Percentiles rank a stretch among this genome's conserved stretches.
Evolutionary conservation across 495 filamentous ascomycete species (phyloP).

Genomic region (Penicillium bialowiezense): DNA sequence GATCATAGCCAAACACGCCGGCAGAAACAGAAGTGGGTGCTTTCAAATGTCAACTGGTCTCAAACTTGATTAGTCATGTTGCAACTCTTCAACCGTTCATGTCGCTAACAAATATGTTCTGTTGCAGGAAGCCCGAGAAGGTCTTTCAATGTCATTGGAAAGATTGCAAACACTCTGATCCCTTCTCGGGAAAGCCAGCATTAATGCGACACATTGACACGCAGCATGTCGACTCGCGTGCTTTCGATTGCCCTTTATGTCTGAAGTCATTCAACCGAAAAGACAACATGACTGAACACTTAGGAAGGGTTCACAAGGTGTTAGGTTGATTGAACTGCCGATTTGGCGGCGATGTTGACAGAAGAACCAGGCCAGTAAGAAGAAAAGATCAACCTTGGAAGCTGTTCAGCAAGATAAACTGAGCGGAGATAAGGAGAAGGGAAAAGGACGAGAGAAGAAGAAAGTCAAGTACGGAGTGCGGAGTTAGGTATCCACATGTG

Average conservation of each 20-base stretch:
- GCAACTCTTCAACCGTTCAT: background rate
- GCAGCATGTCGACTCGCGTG: conserved; percentile 1
- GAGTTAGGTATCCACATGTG: too few species aligned
- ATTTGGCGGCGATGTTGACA: too few species aligned
- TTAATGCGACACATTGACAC: conserved; percentile 7
- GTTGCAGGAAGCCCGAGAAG: background rate
- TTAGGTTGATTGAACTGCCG: too few species aligned
- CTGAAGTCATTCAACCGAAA: background rate
- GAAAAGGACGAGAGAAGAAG: too few species aligned
- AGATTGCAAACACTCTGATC: background rate
- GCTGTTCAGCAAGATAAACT: too few species aligned
- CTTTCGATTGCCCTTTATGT: background rate
- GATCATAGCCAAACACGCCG: background rate
- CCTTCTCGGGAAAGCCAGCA: background rate
- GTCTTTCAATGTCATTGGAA: background rate
- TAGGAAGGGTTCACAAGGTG: background rate
- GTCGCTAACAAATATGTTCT: background rate
- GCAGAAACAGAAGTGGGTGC: background rate
- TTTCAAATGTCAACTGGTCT: too few species aligned
- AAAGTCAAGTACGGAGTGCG: too few species aligned
- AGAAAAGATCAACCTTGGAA: too few species aligned
- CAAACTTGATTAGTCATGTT: too few species aligned
- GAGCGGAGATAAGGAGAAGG: too few species aligned
- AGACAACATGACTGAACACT: background rate
- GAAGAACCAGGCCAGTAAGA: too few species aligned